Conservation (phyloP, 495 filamentous ascomycete genomes). For the Aspergillus asperescens region DNA sequence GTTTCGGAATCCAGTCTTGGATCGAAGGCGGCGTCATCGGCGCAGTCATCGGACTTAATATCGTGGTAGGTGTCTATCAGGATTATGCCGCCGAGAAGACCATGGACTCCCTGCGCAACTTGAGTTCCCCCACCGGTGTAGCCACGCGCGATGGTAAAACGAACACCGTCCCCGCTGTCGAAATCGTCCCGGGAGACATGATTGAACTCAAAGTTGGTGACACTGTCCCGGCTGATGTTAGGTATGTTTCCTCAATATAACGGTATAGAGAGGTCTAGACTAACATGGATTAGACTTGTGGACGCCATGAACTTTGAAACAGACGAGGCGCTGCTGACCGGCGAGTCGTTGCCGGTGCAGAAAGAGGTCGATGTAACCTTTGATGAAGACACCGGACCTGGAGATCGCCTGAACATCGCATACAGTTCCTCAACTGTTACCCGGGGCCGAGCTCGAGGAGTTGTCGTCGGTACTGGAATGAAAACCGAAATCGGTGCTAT, state of each 20-base stretch:
- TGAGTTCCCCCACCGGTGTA: constrained; percentile 58
- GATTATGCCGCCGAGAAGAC: constrained; percentile 71
- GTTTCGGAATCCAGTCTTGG: constrained; percentile 62
- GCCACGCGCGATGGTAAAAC: constrained; percentile 51
- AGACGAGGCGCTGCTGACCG: constrained; percentile 69
- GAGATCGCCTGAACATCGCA: constrained; percentile 66
- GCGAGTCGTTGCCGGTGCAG: constrained; percentile 68
- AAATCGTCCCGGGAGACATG: constrained; percentile 61
- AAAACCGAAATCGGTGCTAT: constrained; percentile 68
- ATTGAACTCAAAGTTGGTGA: constrained; percentile 77
- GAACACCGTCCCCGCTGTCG: constrained; percentile 47
- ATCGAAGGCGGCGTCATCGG: constrained; percentile 67
- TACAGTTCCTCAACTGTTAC: constrained; percentile 70
- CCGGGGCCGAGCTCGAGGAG: constrained; percentile 61
- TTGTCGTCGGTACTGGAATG: constrained; percentile 69
- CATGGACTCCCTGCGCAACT: constrained; percentile 62
- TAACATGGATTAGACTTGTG: constrained; percentile 41
- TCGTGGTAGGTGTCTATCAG: constrained; percentile 64
- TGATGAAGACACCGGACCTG: constrained; percentile 51
- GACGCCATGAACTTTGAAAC: constrained; percentile 68
- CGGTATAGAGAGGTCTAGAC: neutral
- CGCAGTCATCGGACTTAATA: constrained; percentile 61
- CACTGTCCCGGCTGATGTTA: constrained; percentile 69
- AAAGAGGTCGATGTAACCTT: constrained; percentile 49
- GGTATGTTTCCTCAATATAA: constrained; percentile 23